Percentiles rank a stretch among this genome's conserved stretches.
phyloP scores from a whole-genome alignment of 768 basidiomycete species.

The Infundibulicybe gibba region DNA sequence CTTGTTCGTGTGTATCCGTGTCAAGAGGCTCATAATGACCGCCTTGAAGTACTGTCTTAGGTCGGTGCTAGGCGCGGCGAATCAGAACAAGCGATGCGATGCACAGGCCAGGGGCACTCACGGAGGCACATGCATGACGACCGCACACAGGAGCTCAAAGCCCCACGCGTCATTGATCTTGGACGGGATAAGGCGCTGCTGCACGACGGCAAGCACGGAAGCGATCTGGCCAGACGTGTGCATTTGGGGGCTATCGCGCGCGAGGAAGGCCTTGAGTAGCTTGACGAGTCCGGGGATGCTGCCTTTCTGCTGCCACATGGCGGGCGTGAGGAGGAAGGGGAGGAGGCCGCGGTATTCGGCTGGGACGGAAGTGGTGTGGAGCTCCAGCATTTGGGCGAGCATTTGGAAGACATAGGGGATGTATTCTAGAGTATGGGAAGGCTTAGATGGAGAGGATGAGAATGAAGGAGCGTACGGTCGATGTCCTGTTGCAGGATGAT shows the following conservation, averaged over 20 bases:
- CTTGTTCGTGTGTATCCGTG: conserved; percentile 82
- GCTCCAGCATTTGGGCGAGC: conserved; percentile 90
- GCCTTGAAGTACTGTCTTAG: conserved; percentile 75
- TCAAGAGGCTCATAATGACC: conserved; percentile 74
- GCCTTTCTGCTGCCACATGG: conserved; percentile 91
- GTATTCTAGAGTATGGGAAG: conserved; percentile 60
- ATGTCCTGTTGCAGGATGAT: conserved; percentile 90
- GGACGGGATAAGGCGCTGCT: conserved; percentile 85
- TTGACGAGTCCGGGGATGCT: conserved; percentile 92
- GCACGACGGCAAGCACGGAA: conserved; percentile 80
- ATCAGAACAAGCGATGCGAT: too few relatives aligned
- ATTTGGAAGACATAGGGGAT: conserved; percentile 98
- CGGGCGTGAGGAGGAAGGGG: conserved; percentile 78
- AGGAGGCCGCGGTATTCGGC: conserved; percentile 75
- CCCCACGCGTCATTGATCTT: conserved; percentile 90
- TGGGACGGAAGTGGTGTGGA: conserved; percentile 67
- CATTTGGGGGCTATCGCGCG: conserved; percentile 67
- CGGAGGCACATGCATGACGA: conserved; percentile 72
- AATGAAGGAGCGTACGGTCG: conserved; percentile 56
- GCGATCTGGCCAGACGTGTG: conserved; percentile 67
- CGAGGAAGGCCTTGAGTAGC: conserved; percentile 79
- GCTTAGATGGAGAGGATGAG: background rate
- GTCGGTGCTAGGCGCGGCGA: conserved; percentile 37
- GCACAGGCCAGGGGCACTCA: conserved; percentile 35
- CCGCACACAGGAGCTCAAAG: conserved; percentile 81